phyloP scores from a whole-genome alignment of 306 rosid genomes.

The Hippophae tibetana region DNA sequence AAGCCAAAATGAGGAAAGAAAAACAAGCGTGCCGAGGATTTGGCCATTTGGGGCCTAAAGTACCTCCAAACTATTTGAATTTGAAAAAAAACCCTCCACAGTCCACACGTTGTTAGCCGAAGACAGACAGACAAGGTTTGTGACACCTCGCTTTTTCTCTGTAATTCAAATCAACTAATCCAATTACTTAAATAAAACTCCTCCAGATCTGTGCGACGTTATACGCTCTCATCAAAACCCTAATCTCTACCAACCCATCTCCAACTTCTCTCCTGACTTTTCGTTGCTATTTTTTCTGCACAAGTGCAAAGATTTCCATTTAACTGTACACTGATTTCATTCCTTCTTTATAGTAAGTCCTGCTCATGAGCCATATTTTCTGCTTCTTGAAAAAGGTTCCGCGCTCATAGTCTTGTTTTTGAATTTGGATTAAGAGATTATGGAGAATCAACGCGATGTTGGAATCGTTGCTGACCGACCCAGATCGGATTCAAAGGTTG shows the following conservation, averaged over 20 bases:
- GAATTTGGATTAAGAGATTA: constrained; percentile 19
- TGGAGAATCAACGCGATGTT: constrained; percentile 34
- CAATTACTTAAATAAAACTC: background rate
- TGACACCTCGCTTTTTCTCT: background rate
- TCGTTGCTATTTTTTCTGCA: background rate
- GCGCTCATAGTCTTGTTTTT: constrained; percentile 1
- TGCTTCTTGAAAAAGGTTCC: constrained; percentile 1
- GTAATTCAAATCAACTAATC: background rate
- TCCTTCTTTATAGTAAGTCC: background rate
- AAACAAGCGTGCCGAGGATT: no score
- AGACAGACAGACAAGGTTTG: no score
- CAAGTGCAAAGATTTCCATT: background rate
- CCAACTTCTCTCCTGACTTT: background rate
- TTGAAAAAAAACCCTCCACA: constrained; percentile 14
- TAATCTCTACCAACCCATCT: no score
- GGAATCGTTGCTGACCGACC: constrained; percentile 4
- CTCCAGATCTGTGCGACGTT: no score
- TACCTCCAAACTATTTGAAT: constrained; percentile 22
- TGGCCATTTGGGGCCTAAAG: background rate
- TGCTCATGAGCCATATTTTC: constrained; percentile 2
- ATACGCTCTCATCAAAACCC: no score
- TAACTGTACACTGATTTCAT: background rate
- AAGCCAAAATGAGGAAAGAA: no score
- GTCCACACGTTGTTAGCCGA: constrained; percentile 5
- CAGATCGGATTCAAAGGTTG: constrained; percentile 48